Evolutionary conservation across 345 rosid genomes (phyloP).

Genomic region (Nasturtium officinale): DNA sequence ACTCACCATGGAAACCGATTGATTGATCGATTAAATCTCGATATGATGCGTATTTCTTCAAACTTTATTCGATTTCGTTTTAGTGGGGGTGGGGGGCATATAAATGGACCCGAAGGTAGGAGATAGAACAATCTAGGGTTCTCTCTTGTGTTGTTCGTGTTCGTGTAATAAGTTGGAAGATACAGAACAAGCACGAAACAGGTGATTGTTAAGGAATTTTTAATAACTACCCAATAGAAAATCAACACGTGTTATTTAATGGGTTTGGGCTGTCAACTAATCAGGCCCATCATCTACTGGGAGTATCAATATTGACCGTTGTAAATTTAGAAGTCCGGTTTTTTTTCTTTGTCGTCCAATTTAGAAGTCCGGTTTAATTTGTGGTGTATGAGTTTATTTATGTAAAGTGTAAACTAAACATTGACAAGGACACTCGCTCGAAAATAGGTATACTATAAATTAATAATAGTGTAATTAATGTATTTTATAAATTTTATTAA

Average conservation of each 20-base stretch:
- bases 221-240: neutral
- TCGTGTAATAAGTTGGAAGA: conserved; percentile 19
- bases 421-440: neutral
- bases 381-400: neutral
- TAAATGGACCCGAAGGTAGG: conserved; percentile 7
- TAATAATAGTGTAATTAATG: too few species aligned
- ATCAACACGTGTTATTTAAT: neutral
- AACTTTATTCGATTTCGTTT: neutral
- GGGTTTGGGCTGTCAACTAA: conserved; percentile 6
- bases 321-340: neutral
- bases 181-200: conserved; percentile 27
- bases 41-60: neutral
- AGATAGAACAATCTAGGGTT: conserved; percentile 39
- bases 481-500: too few species aligned
- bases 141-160: conserved; percentile 20
- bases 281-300: neutral
- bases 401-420: neutral
- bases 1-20: conserved; percentile 36
- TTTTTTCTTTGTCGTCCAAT: too few species aligned
- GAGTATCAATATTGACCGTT: conserved; percentile 5
- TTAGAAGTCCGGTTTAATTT: neutral
- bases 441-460: too few species aligned
- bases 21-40: neutral
- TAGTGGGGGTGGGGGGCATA: neutral
- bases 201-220: conserved; percentile 24